Base-by-base conservation (phyloP, 2,329 filamentous ascomycete genomes). In the Penicillium polonicum region DNA sequence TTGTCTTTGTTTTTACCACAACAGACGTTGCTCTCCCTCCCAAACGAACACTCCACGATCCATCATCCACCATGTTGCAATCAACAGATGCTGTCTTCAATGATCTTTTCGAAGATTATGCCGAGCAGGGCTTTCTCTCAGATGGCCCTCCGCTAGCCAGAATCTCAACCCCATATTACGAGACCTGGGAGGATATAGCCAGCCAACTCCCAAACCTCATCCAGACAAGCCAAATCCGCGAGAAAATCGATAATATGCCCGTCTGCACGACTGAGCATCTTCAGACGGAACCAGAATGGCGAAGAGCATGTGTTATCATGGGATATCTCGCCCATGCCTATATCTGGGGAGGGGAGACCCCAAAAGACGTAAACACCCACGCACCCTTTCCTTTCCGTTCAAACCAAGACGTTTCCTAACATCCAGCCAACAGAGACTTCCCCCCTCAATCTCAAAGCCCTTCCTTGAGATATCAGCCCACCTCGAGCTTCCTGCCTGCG, bases 91-190 rank as follows among this genome's bases (percentile, higher is more conserved):
- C 73, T 35, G 59, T 76, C 48, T 81, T 91, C 60, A 82, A 85
- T 72, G 85, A 92, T 41, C 60, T 77, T 50, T 81, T 91, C 60
- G 82, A 85, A 72, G 84, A 91, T 70, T 93, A 91, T 77, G 87
- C 87, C 73, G 62, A 64, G 59, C 87, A 91, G 76, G 92, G 92
- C 68, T 97, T 97, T 78, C 83, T 97, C 55, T 91, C 92, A 3
- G 82, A 88, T 61, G 83, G 87, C 60, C 78, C 88, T 56, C 92
- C 92, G 53, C 80, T 96, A 63, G 85, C 87, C 59, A 81, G 83
- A 48, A 85, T 97, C 17, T 85, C 90, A 17, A 88, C 94, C 68
- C 82, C 87, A 9, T 96, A 96, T 80, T 97, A 96, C 77, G 85
- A 88, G 73, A 91, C 91, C 64, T 97, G 92, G 92, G 92, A 97